Base-by-base conservation (phyloP, 1,284 basidiomycete genomes). In the Boletus sp. region DNA sequence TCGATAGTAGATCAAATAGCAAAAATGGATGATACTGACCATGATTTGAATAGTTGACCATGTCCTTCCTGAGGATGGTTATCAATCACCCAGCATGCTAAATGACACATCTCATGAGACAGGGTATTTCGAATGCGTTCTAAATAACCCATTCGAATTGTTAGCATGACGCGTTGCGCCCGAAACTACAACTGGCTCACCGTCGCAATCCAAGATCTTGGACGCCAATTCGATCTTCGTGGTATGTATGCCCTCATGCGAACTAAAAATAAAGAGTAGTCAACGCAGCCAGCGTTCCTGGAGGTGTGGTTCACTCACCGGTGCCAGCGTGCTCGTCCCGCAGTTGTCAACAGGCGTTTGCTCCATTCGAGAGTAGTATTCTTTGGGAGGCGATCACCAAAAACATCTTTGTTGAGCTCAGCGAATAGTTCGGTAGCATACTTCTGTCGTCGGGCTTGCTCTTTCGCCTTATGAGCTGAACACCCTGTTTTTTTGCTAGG, bases 61-160 rank as follows among this genome's bases (percentile, higher is more conserved):
- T 93, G 91, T 16, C 79, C 79, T 68, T 89, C 88, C 52, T 84
- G 82, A 4, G 84, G 80, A 27, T 84, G 78, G 12, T 80, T 74
- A 66, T 89, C 81, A 53, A 94, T 87, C 35, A 89, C 76, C 92
- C 92, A 94, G 56, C 83, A 85, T 7, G 91, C 91, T 31, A 94
- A 74, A 72, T 94, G 92, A 62, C 92, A 94, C 86, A 94, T 91
- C 72, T 94, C 92, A 65, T 94, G 92, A 31, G 89, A 84, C 3
- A 94, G 74, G 0, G 92, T 94, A 67, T 90, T 85, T 22, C 84
- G 77, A 42, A 94, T 85, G 27, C 90, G 83, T 56, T 89, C 88
- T 92, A 56, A 45, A 46, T 43, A 16, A 7, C 15, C 33, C 22
- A 42, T 46, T 31, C 42, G 33, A 9, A 29, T 35, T 0, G 35